Percentiles rank a stretch among this genome's conserved stretches.
Conservation (phyloP, 345 rosid species). For the Gossypium raimondii region DNA sequence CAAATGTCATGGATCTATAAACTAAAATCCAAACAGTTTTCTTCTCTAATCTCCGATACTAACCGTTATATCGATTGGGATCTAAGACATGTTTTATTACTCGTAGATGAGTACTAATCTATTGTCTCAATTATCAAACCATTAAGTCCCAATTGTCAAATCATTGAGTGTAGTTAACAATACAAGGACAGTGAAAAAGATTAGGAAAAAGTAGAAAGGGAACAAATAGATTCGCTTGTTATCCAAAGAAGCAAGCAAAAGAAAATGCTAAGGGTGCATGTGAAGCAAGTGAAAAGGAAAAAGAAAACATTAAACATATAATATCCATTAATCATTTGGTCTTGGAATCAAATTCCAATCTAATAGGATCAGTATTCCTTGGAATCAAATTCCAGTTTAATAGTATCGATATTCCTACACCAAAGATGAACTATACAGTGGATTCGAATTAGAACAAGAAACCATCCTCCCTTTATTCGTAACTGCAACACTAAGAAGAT, state of each 20-base stretch:
- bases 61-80: too few species aligned
- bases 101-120: too few species aligned
- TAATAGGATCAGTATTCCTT: neutral
- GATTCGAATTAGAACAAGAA: too few species aligned
- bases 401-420: neutral
- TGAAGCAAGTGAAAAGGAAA: neutral
- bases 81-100: too few species aligned
- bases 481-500: neutral
- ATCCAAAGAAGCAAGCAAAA: neutral
- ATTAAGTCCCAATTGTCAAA: too few species aligned
- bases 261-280: neutral
- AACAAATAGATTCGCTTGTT: neutral
- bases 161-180: neutral
- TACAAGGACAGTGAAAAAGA: neutral
- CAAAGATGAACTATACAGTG: neutral
- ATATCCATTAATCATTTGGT: neutral
- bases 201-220: neutral
- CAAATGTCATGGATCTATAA: too few species aligned
- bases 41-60: rapidly evolving
- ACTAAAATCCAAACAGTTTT: too few species aligned
- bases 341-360: neutral
- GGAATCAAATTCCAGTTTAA: neutral
- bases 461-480: neutral
- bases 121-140: too few species aligned
- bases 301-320: neutral